Conservation (phyloP, 306 rosid species). For the Lablab purpureus region DNA sequence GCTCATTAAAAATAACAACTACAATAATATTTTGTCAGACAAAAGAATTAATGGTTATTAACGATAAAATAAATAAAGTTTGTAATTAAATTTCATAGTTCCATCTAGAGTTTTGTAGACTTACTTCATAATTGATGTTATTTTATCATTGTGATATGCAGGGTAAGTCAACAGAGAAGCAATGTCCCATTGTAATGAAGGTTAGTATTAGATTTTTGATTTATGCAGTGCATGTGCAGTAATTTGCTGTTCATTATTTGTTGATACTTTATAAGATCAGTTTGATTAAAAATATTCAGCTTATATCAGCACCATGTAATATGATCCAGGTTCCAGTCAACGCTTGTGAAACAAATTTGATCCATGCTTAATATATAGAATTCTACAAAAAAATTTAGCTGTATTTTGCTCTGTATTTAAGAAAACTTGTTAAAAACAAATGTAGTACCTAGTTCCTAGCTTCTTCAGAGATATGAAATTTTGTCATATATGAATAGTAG, state of each 20-base stretch:
- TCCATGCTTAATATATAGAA: neutral
- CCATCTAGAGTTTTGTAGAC: slow-evolving; percentile 31
- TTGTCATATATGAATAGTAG: neutral
- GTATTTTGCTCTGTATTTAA: neutral
- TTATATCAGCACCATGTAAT: no score
- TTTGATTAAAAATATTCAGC: no score
- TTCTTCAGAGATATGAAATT: slow-evolving; percentile 24
- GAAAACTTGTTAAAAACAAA: slow-evolving; percentile 16
- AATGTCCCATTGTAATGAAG: slow-evolving; percentile 72
- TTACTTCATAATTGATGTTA: slow-evolving; percentile 43
- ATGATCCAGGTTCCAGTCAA: no score
- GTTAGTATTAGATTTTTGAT: slow-evolving; percentile 56
- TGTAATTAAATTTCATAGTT: slow-evolving; percentile 23
- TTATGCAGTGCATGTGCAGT: slow-evolving; percentile 16
- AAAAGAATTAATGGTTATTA: slow-evolving; percentile 8
- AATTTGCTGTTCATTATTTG: slow-evolving; percentile 34
- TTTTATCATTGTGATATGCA: slow-evolving; percentile 51
- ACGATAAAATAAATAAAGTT: slow-evolving; percentile 29
- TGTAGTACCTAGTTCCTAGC: slow-evolving; percentile 16
- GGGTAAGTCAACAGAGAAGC: slow-evolving; percentile 68
- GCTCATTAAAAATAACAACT: slow-evolving; percentile 1
- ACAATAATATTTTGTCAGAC: slow-evolving; percentile 2
- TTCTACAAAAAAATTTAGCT: neutral
- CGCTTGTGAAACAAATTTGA: no score
- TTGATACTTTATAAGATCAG: slow-evolving; percentile 13